phyloP scores from a whole-genome alignment of 2,329 filamentous ascomycete species.

The Tolypocladium paradoxum region DNA sequence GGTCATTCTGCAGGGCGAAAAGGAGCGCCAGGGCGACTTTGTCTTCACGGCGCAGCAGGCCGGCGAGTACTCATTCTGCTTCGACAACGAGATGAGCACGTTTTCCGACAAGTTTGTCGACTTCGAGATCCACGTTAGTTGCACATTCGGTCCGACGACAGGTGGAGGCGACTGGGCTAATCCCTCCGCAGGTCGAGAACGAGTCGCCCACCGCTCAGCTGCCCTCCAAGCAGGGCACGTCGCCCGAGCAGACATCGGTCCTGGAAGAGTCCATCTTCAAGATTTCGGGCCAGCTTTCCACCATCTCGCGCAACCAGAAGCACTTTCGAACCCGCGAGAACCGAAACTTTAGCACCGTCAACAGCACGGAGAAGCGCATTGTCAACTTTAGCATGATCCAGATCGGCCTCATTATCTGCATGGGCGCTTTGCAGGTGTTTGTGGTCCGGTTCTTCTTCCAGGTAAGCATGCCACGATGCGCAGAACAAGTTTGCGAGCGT shows the following conservation, averaged over 20 bases:
- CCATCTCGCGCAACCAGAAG: conserved; percentile 93
- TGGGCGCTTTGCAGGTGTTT: conserved; percentile 95
- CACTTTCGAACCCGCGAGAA: conserved; percentile 99
- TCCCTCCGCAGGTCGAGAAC: conserved; percentile 64
- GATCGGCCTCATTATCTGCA: conserved; percentile 79
- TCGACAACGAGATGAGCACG: conserved; percentile 96
- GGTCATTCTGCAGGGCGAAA: conserved; percentile 73
- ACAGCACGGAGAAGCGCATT: conserved; percentile 89
- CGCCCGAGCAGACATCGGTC: conserved; percentile 76
- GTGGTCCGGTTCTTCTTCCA: conserved; percentile 99
- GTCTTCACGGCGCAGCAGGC: conserved; percentile 85
- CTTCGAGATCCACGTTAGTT: conserved; percentile 75
- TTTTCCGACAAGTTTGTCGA: conserved; percentile 97
- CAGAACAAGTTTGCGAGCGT: background rate
- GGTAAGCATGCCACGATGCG: conserved; percentile 28
- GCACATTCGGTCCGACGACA: background rate
- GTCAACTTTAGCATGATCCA: conserved; percentile 97
- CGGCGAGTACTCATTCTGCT: conserved; percentile 95
- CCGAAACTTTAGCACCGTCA: conserved; percentile 95
- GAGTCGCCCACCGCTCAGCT: conserved; percentile 65
- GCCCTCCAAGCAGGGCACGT: conserved; percentile 78
- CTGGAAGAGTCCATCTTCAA: conserved; percentile 95
- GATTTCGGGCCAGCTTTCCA: conserved; percentile 83
- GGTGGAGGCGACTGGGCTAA: background rate
- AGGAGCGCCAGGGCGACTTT: conserved; percentile 92